Base-by-base conservation (phyloP, 2,329 filamentous ascomycete genomes). In the Lecanicillium sp. region DNA sequence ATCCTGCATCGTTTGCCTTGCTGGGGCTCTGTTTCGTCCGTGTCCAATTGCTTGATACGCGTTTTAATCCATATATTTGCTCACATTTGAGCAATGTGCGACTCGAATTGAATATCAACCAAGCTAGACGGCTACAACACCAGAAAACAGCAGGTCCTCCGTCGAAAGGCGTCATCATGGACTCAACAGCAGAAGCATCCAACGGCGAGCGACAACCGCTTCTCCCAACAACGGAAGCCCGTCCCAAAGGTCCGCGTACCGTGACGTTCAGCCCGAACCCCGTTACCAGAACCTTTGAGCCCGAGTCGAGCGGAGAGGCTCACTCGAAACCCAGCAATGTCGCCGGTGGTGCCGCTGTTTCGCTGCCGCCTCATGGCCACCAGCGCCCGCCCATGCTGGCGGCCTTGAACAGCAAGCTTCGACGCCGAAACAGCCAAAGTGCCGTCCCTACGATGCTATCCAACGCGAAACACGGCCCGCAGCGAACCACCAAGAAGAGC, bases 401-500 rank as follows among this genome's bases (percentile, higher is more conserved):
- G 5, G 77, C 83, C 3, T 65, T 95, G 49, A 95, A 95, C 63
- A 90, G 71, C 71, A 94, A 89, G 63, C 71, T 95, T 33, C 81
- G 86, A 39, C 73, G 90, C 52, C 77, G 89, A 47, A 92, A 95
- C 54, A 94, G 86, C 60, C 82, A 87, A 52, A 82, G 85, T 14
- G 61, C 57, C 15, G 57, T 64, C 2, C 55, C 59, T 28, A 56
- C 62, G 27, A 49, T 59, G 28, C 53, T 61, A 11, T 48, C 54
- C 19, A 60, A 53, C 3, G 62, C 74, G 37, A 95, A 96, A 64
- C 87, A 95, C 42, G 92, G 92, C 3, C 90, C 92, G 0, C 92
- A 98, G 59, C 72, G 92, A 59, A 96, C 88, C 41, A 94, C 89
- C 17, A 94, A 95, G 62, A 95, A 85, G 47, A 87, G 87, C 2